A percentile compares a stretch with the other conserved stretches of the same genome.
phyloP scores from a whole-genome alignment of 2,329 filamentous ascomycete species.

The Lachnellula willkommii region DNA sequence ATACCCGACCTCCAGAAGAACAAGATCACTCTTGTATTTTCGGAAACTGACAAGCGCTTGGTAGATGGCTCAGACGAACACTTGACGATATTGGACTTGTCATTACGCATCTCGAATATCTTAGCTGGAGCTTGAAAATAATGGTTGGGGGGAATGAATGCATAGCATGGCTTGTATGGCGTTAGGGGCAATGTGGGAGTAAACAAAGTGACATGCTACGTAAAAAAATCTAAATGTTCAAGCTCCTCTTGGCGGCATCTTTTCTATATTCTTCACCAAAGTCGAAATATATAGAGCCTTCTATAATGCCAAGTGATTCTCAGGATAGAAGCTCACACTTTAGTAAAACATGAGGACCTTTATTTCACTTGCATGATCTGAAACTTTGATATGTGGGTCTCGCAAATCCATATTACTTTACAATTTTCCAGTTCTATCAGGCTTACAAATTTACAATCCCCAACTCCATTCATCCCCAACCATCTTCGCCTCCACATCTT shows the following conservation, averaged over 20 bases:
- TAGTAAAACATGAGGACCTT: no score
- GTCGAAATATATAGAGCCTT: no score
- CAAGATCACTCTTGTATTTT: conserved; percentile 82
- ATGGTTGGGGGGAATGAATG: not conserved
- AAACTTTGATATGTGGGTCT: no score
- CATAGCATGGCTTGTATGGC: conserved; percentile 2
- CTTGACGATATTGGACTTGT: conserved; percentile 78
- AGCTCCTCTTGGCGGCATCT: not conserved
- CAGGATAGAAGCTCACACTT: no score
- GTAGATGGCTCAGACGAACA: conserved; percentile 96
- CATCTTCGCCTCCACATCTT: not conserved
- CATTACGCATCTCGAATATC: conserved; percentile 73
- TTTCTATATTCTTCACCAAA: not conserved
- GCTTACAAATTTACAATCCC: no score
- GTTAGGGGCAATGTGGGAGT: not conserved
- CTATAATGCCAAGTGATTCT: no score
- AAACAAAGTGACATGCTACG: not conserved
- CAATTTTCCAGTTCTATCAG: no score
- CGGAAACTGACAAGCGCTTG: conserved; percentile 87
- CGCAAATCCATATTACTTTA: no score
- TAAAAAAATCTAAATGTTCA: not conserved
- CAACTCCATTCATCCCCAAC: not conserved
- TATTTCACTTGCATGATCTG: no score
- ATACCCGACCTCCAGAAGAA: conserved; percentile 85
- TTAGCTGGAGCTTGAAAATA: conserved; percentile 36